These are phyloP conservation scores for Trypanosoma cruzi DNA, from an alignment of 208 protist species.

Conservation along the genomic window DNA sequence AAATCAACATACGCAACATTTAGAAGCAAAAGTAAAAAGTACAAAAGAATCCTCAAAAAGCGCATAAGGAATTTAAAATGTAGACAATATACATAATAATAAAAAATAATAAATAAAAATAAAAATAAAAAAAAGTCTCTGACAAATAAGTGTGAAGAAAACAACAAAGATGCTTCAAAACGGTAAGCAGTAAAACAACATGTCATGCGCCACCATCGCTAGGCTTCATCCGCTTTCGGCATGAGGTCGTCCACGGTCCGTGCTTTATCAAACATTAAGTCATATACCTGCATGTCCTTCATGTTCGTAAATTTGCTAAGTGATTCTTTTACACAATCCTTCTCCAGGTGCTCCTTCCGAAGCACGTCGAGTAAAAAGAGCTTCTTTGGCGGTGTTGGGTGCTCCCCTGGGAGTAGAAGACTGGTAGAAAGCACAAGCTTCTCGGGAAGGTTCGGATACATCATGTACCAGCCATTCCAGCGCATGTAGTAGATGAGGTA, in stretches of 20 bases:
- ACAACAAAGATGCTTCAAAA: background rate
- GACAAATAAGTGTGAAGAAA: background rate
- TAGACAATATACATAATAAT: background rate
- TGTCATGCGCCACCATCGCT: background rate
- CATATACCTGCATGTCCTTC: conserved; percentile 16
- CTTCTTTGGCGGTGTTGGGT: conserved; percentile 20
- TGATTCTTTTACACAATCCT: background rate
- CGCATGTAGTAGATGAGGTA: conserved; percentile 46
- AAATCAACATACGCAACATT: background rate
- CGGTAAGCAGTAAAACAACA: too few relatives aligned
- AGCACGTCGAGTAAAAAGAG: conserved; percentile 28
- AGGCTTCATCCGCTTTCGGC: background rate
- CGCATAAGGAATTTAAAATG: background rate
- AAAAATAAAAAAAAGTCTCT: too few relatives aligned
- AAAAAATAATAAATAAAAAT: background rate
- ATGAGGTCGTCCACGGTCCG: conserved; percentile 4
- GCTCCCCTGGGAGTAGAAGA: conserved; percentile 30
- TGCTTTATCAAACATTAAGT: conserved; percentile 29
- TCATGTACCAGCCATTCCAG: conserved; percentile 37
- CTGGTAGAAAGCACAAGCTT: conserved; percentile 38
- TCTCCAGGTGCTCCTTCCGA: background rate
- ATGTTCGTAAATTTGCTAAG: conserved; percentile 16
- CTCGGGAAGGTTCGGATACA: conserved; percentile 42
- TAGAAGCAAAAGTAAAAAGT: background rate
- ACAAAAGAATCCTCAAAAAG: too few relatives aligned